Conservation (phyloP, 345 rosid species). For the Physaria fendleri region DNA sequence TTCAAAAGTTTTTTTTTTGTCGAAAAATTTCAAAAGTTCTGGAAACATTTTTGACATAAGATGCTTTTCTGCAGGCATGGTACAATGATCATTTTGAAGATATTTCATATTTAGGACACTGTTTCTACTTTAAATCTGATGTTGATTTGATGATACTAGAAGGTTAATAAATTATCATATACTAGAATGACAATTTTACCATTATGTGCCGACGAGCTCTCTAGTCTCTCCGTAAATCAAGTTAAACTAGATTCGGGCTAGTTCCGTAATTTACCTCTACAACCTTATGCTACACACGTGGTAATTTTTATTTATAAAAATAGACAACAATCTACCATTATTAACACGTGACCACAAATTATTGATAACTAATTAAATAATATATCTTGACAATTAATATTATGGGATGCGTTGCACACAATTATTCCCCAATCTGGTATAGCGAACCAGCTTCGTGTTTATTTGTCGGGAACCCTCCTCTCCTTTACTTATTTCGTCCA, state of each 20-base stretch:
- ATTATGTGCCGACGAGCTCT: background rate
- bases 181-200: background rate
- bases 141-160: background rate
- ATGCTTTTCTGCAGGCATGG: background rate
- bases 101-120: background rate
- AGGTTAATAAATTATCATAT: background rate
- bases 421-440: background rate
- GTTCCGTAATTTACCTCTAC: background rate
- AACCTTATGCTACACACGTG: background rate
- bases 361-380: background rate
- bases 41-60: too few species aligned
- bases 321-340: background rate
- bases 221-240: background rate
- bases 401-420: background rate
- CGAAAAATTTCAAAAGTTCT: too few species aligned
- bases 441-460: constrained; percentile 11
- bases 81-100: background rate
- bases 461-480: constrained; percentile 19
- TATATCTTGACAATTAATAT: background rate
- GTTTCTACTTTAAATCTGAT: background rate
- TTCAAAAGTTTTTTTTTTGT: too few species aligned
- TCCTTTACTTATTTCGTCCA: background rate
- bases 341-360: background rate
- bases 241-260: background rate
- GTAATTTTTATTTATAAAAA: background rate